Percentiles rank a stretch among this genome's conserved stretches.
phyloP scores from a whole-genome alignment of 805 yeast species.

The Myxozyma sirexii region DNA sequence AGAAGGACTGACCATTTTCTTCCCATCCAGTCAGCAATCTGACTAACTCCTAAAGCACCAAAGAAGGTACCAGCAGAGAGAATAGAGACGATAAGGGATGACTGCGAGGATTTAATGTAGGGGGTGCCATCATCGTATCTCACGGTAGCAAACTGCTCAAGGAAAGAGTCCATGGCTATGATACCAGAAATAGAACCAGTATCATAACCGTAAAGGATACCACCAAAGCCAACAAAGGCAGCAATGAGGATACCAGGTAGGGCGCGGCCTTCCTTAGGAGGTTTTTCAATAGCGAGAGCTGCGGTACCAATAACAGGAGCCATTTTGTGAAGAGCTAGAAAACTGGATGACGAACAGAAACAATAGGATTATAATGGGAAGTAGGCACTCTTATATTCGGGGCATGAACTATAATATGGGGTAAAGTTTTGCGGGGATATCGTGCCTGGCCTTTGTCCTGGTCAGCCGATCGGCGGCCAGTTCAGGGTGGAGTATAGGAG shows the following conservation, averaged over 20 bases:
- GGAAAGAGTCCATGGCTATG: conserved; percentile 58
- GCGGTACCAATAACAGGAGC: not conserved
- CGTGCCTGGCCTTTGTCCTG: no score
- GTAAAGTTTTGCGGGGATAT: no score
- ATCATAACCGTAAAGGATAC: conserved; percentile 86
- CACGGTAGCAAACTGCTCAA: not conserved
- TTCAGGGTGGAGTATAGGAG: no score
- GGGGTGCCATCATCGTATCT: conserved; percentile 10
- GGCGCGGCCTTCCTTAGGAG: not conserved
- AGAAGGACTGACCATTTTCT: not conserved
- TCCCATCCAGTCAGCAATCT: not conserved
- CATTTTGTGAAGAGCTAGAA: not conserved
- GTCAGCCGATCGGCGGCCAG: no score
- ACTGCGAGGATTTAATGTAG: conserved; percentile 4
- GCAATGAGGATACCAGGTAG: not conserved
- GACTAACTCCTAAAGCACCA: conserved; percentile 14
- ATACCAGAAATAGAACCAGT: conserved; percentile 83
- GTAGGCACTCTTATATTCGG: not conserved
- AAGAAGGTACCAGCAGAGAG: conserved; percentile 12
- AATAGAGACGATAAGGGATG: conserved; percentile 19
- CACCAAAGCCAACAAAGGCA: conserved; percentile 54
- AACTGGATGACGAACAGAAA: not conserved
- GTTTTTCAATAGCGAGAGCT: not conserved
- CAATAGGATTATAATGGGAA: not conserved
- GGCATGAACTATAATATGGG: no score